Conservation (phyloP, 2,329 filamentous ascomycete genomes). For the Trichoderma atrobrunneum region DNA sequence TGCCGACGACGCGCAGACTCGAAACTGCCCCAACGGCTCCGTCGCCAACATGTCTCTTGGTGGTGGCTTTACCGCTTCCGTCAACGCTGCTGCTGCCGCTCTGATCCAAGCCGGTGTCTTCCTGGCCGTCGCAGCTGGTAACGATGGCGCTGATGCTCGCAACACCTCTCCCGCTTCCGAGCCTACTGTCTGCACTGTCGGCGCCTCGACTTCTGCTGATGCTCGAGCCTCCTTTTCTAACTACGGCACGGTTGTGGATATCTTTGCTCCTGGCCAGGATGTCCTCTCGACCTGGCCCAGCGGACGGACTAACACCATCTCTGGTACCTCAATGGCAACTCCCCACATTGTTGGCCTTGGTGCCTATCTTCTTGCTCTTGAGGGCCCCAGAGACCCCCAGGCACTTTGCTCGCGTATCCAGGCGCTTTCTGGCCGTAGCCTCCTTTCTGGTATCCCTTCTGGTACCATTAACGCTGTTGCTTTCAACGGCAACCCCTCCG, state of each 20-base stretch:
- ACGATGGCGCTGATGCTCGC: conserved; percentile 43
- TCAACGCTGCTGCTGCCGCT: conserved; percentile 51
- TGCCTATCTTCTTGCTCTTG: conserved; percentile 46
- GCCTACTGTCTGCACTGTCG: conserved; percentile 51
- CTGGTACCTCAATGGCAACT: conserved; percentile 46
- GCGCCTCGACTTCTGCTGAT: conserved; percentile 43
- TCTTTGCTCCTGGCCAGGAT: conserved; percentile 49
- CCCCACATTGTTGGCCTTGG: conserved; percentile 43
- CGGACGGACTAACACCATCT: conserved; percentile 37
- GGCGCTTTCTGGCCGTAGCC: conserved; percentile 36
- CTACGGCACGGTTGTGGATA: conserved; percentile 48
- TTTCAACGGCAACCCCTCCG: conserved; percentile 41
- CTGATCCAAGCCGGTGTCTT: conserved; percentile 48
- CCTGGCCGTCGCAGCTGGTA: conserved; percentile 56
- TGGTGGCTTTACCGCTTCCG: conserved; percentile 41
- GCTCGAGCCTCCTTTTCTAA: conserved; percentile 49
- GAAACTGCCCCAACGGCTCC: conserved; percentile 42
- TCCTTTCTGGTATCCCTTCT: conserved; percentile 31
- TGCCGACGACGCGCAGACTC: conserved; percentile 34
- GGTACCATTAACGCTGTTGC: conserved; percentile 43
- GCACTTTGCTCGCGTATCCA: conserved; percentile 29
- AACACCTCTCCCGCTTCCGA: conserved; percentile 49
- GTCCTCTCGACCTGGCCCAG: conserved; percentile 50
- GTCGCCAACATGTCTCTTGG: conserved; percentile 60
- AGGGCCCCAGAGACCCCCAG: conserved; percentile 23